Conservation (phyloP, 306 rosid species). For the Pyrus bretschneideri region DNA sequence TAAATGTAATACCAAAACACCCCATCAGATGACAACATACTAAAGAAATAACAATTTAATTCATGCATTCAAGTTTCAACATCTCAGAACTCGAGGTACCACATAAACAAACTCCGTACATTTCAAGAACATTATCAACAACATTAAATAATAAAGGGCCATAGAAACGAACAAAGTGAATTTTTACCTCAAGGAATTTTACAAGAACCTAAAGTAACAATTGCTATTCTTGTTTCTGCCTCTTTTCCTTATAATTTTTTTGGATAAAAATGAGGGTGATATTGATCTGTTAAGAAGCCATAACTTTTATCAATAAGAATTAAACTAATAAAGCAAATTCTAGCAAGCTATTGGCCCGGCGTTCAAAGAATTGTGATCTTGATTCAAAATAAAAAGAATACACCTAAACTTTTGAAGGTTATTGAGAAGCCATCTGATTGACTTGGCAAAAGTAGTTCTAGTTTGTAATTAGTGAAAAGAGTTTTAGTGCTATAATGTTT, state of each 20-base stretch:
- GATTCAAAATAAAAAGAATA: neutral
- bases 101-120: neutral
- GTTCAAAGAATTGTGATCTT: neutral
- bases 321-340: neutral
- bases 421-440: neutral
- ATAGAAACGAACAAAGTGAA: neutral
- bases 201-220: neutral
- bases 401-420: neutral
- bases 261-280: neutral
- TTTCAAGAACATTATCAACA: neutral
- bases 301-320: neutral
- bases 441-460: neutral
- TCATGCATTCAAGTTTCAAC: neutral
- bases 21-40: neutral
- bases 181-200: neutral
- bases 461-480: neutral
- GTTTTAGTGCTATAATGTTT: neutral
- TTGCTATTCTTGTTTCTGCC: neutral
- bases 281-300: neutral
- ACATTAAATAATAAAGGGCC: neutral
- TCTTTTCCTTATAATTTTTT: neutral
- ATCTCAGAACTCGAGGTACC: neutral
- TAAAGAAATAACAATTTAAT: neutral
- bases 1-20: neutral
- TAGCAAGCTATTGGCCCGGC: neutral